phyloP scores from a whole-genome alignment of 306 rosid species.

The Sesbania bispinosa region DNA sequence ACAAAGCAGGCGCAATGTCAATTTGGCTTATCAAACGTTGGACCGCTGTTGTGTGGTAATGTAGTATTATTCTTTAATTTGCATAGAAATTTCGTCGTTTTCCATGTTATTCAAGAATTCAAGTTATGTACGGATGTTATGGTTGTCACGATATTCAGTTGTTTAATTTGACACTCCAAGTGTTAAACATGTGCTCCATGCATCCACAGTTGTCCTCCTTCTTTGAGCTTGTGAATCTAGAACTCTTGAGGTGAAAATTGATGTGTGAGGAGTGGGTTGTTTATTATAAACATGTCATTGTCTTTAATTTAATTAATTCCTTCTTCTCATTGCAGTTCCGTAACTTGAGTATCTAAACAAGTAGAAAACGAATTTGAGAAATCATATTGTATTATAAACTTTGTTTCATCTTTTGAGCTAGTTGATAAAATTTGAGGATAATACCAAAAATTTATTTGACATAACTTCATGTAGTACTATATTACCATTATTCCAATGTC shows the following conservation, averaged over 20 bases:
- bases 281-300: not conserved
- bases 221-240: not conserved
- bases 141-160: constrained; percentile 4
- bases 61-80: not conserved
- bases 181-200: not conserved
- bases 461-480: no score
- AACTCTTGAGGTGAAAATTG: constrained; percentile 13
- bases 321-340: not conserved
- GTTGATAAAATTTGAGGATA: not conserved
- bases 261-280: not conserved
- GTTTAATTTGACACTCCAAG: constrained; percentile 21
- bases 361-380: not conserved
- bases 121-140: constrained; percentile 14
- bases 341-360: not conserved
- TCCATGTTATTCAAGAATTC: constrained; percentile 8
- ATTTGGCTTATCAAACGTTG: not conserved
- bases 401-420: not conserved
- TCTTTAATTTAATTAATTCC: no score
- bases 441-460: not conserved
- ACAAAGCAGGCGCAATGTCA: constrained; percentile 5
- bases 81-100: not conserved
- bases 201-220: not conserved
- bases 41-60: not conserved
- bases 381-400: no score
- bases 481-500: no score